Percentiles rank a stretch among this genome's conserved stretches.
Evolutionary conservation across 371 early-diverging fungal genomes (phyloP).

Genomic region (Syncephalastrum sp.): DNA sequence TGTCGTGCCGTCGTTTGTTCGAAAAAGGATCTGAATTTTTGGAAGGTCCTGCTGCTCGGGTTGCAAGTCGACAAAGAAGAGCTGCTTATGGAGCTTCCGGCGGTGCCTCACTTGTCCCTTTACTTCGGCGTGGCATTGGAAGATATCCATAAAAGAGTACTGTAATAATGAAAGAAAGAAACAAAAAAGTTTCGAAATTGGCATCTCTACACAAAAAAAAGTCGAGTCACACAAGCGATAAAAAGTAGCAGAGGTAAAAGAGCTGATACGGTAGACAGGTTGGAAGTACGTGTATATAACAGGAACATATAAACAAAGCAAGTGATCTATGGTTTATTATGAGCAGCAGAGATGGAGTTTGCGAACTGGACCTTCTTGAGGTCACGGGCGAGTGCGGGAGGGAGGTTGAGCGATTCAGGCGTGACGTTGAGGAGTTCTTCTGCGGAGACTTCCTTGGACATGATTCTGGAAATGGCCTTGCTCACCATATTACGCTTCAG

Average conservation of each 20-base stretch:
- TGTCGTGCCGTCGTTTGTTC: constrained; percentile 44
- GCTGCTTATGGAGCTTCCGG: constrained; percentile 37
- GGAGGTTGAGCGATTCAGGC: constrained; percentile 19
- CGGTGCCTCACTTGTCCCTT: constrained; percentile 47
- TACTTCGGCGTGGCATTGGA: not conserved
- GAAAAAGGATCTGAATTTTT: constrained; percentile 49
- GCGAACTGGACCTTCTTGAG: constrained; percentile 44
- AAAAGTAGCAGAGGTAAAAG: not conserved
- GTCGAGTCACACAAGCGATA: no score
- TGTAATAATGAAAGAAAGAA: no score
- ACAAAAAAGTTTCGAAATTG: constrained; percentile 17
- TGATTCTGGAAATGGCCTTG: constrained; percentile 44
- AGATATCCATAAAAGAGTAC: no score
- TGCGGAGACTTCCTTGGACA: constrained; percentile 22
- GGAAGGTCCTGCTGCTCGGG: constrained; percentile 10
- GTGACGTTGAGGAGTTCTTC: constrained; percentile 26
- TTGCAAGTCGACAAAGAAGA: constrained; percentile 55
- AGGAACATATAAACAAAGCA: no score
- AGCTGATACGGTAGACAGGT: not conserved
- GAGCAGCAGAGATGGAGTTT: constrained; percentile 18
- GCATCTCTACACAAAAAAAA: constrained; percentile 11
- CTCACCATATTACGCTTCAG: constrained; percentile 52
- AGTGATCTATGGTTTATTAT: no score
- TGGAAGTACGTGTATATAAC: no score
- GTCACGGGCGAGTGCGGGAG: constrained; percentile 37